Percentiles rank a stretch among this genome's conserved stretches.
Conservation (phyloP, 1,139 yeast genomes). For the Saccharomyces hybrid region DNA sequence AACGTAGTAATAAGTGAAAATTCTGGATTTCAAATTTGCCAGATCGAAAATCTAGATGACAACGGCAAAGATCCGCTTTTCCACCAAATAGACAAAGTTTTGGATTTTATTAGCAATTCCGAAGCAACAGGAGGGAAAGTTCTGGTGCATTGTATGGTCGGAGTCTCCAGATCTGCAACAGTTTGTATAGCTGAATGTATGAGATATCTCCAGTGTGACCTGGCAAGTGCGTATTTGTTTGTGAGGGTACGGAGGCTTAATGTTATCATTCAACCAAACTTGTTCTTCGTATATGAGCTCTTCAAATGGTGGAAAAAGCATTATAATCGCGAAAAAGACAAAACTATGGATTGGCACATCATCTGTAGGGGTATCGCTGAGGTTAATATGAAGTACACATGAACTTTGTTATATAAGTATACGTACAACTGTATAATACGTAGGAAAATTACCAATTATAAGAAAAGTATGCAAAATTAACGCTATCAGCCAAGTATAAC, state of each 20-base stretch:
- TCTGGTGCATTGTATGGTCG: constrained; percentile 83
- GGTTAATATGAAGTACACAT: constrained; percentile 47
- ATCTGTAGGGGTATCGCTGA: constrained; percentile 77
- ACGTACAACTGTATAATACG: neutral
- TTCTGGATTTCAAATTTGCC: constrained; percentile 33
- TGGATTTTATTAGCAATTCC: constrained; percentile 40
- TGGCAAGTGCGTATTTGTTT: constrained; percentile 68
- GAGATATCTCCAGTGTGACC: constrained; percentile 57
- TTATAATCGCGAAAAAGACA: constrained; percentile 42
- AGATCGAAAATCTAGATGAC: constrained; percentile 40
- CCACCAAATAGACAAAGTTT: constrained; percentile 36
- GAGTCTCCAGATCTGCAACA: constrained; percentile 86
- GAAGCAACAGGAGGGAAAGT: constrained; percentile 41
- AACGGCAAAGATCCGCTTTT: constrained; percentile 47
- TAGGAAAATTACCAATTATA: neutral
- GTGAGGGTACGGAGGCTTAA: constrained; percentile 80
- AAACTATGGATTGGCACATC: constrained; percentile 71
- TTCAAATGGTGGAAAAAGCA: constrained; percentile 63
- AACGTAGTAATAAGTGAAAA: constrained; percentile 23
- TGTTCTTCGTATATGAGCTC: constrained; percentile 77
- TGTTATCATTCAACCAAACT: constrained; percentile 85
- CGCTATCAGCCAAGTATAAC: too few relatives aligned
- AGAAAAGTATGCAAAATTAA: too few relatives aligned
- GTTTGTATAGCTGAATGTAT: constrained; percentile 87
- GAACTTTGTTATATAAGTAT: constrained; percentile 2